Base-by-base conservation (phyloP, 768 basidiomycete species). In the Suillus ampliporus region DNA sequence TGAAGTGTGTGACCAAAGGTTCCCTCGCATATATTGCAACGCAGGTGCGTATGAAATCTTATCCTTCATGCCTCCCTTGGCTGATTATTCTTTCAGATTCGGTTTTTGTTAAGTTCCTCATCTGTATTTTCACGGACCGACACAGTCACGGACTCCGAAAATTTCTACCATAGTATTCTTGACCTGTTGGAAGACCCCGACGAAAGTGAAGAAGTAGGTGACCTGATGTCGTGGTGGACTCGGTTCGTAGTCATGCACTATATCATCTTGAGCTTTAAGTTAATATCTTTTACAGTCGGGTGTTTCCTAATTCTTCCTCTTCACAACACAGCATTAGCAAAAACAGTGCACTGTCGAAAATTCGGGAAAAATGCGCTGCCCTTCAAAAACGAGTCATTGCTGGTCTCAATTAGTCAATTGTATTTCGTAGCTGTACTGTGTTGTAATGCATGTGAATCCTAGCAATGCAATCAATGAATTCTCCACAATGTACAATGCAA, bases 21-120 rank as follows among this genome's bases (percentile, higher is more conserved):
- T 71, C 68, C 6, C 48, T 71, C 50, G 68, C 66, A 1, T 71
- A 69, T 62, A 59, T 67, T 35, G 69, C 70, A n/a, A 67, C 57
- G 7, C 69, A 67, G 60, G 65, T 61, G 14, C 1, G 56, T 43
- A 43, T n/a, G 7, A 51, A 62, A 19, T 59, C 54, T 46, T 44
- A 52, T 47, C 8, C 1, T 26, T 4, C 1, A n/a, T 7, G 10
- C 26, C 4, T 8, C n/a, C 26, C n/a, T n/a, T n/a, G n/a, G 4
- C 46, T 48, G 46, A 48, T 26, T 13, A 8, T 4, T 48, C 5
- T 70, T 72, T 64, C 35, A 35, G 35, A 10, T 35, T 35, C 4
- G 35, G 35, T 35, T 35, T 35, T 59, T 68, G 17, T 54, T 72
- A 13, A 44, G 35, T 7, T 70, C 68, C 1, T 43, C 69, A 7